Percentiles rank a stretch among this genome's conserved stretches.
These are phyloP conservation scores for Russula emetica DNA, from an alignment of 768 basidiomycete genomes.

Conservation along the genomic window DNA sequence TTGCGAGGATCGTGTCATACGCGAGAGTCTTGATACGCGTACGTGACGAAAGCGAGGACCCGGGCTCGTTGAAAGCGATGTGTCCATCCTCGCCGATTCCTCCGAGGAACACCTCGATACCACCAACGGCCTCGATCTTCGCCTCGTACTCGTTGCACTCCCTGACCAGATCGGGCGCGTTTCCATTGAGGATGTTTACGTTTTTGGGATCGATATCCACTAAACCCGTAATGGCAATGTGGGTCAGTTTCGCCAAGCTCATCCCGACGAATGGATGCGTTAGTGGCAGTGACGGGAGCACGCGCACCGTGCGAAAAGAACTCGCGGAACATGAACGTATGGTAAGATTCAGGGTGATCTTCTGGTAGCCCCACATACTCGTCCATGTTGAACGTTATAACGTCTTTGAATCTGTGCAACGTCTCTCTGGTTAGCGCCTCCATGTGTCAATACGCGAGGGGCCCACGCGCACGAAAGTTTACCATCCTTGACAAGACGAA, in stretches of 20 bases:
- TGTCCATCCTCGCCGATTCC: conserved; percentile 93
- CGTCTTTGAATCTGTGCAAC: conserved; percentile 64
- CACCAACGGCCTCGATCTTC: conserved; percentile 69
- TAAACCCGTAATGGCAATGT: background rate
- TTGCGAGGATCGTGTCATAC: conserved; percentile 88
- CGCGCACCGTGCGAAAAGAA: conserved; percentile 78
- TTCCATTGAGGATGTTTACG: conserved; percentile 82
- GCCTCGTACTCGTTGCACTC: conserved; percentile 82
- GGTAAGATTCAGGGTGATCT: conserved; percentile 84
- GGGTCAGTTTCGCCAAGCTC: conserved; percentile 11
- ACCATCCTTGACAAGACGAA: conserved; percentile 68
- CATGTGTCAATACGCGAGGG: background rate
- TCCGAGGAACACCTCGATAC: conserved; percentile 90
- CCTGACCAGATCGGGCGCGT: conserved; percentile 65
- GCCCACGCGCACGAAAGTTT: conserved; percentile 59
- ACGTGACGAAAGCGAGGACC: conserved; percentile 78
- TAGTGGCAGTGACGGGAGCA: background rate
- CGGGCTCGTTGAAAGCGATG: conserved; percentile 91
- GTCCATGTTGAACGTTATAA: conserved; percentile 92
- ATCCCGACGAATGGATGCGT: background rate
- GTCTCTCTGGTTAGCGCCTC: background rate
- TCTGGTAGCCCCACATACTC: conserved; percentile 82
- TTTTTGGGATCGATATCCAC: conserved; percentile 24
- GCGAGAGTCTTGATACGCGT: conserved; percentile 92
- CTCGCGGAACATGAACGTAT: conserved; percentile 92